These are phyloP conservation scores for Helicocarpus griseus DNA, from an alignment of 2,329 filamentous ascomycete species.

Conservation along the genomic window DNA sequence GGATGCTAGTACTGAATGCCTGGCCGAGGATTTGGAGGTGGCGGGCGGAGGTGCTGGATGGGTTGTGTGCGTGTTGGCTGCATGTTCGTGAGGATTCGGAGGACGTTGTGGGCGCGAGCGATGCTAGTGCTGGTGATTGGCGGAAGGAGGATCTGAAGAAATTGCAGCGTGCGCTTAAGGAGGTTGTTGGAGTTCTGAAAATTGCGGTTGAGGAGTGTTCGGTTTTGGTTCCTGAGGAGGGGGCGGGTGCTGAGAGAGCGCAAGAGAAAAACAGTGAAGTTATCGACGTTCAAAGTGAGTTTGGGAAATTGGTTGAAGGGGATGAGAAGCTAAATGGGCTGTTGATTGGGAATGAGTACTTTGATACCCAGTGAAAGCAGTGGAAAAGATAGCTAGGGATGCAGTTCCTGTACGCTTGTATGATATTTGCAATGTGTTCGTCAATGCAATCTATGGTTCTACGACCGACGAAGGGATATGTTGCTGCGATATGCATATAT, in stretches of 20 bases:
- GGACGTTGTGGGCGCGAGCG: not conserved
- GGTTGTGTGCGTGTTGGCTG: constrained; percentile 54
- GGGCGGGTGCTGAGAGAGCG: constrained; percentile 8
- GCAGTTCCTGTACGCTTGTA: no score
- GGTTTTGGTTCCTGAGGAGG: not conserved
- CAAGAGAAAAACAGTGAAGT: constrained; percentile 15
- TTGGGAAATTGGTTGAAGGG: constrained; percentile 26
- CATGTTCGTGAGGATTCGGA: constrained; percentile 37
- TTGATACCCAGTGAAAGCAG: not conserved
- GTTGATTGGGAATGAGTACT: constrained; percentile 10
- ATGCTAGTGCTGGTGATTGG: constrained; percentile 1
- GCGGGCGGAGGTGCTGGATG: constrained; percentile 54
- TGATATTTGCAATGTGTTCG: no score
- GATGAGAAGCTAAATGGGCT: constrained; percentile 25
- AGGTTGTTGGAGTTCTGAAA: constrained; percentile 21
- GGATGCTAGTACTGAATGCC: constrained; percentile 50
- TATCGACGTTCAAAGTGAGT: constrained; percentile 23
- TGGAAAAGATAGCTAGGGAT: no score
- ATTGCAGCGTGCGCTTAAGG: constrained; percentile 22
- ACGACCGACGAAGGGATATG: no score
- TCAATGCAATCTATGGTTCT: no score
- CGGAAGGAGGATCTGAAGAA: constrained; percentile 9
- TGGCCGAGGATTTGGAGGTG: constrained; percentile 61
- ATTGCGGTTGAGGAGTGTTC: constrained; percentile 16
- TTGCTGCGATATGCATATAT: no score